Conservation (phyloP, 352 stramenopile genomes). For the Phytopythium litorale region DNA sequence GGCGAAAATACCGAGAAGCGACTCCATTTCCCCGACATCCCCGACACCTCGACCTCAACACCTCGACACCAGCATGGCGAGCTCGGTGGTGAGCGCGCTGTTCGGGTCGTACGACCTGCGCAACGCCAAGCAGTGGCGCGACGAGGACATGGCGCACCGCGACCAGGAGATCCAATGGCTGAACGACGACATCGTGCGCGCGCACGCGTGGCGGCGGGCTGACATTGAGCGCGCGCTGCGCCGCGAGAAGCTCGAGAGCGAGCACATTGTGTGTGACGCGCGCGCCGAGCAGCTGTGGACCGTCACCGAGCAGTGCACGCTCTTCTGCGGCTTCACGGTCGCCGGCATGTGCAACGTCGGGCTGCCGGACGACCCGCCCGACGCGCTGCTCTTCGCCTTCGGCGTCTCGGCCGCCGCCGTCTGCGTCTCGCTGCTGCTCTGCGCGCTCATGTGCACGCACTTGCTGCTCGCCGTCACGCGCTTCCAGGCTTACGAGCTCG, state of each 20-base stretch:
- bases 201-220: constrained; percentile 56
- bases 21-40: background rate
- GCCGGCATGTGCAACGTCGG: constrained; percentile 60
- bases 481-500: constrained; percentile 50
- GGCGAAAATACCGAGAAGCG: background rate
- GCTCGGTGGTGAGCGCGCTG: constrained; percentile 54
- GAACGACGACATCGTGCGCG: constrained; percentile 70
- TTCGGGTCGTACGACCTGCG: constrained; percentile 79
- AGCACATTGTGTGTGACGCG: constrained; percentile 55
- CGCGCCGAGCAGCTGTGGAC: constrained; percentile 67
- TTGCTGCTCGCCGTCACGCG: constrained; percentile 66
- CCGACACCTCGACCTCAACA: no score
- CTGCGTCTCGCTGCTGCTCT: constrained; percentile 49
- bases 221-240: constrained; percentile 70
- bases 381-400: constrained; percentile 41
- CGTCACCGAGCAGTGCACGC: constrained; percentile 60
- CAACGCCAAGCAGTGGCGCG: constrained; percentile 72
- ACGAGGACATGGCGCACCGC: constrained; percentile 61
- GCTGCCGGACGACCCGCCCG: constrained; percentile 26
- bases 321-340: constrained; percentile 72
- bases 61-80: constrained; percentile 23
- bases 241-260: constrained; percentile 58
- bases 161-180: constrained; percentile 78
- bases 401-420: constrained; percentile 43
- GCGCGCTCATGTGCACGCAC: constrained; percentile 64